Base-by-base conservation (phyloP, 306 rosid genomes). In the Quercus agrifolia region DNA sequence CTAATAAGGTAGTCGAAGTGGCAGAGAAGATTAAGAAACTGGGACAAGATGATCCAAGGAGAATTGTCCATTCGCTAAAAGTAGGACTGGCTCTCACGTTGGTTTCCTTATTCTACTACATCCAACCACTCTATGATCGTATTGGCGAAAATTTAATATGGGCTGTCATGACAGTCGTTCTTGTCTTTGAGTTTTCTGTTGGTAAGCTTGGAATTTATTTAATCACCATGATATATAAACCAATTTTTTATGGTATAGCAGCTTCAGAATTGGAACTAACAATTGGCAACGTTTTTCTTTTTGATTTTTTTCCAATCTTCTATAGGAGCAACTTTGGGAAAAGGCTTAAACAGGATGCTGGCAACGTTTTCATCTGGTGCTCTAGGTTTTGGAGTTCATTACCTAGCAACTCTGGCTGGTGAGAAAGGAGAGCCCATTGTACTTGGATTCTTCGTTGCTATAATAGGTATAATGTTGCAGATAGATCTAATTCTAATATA, bases 251-350 rank as follows among this genome's bases (percentile, higher is more conserved):
- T 14, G n/a, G 23, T 9, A n/a, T n/a, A 14, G 4, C 3, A 9
- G 4, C 10, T 23, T 6, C 8, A 14, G 11, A 41, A 19, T 17
- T 0, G 15, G 5, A 6, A 12, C 28, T 27, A 41, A 41, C 46
- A 41, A 41, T 41, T 41, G 11, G 46, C 46, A 41, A 41, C 46
- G 46, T 41, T 41, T 41, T 41, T 7, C 11, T 41, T 41, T 41
- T 8, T 41, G 44, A 55, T 38, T 10, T 35, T 51, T 56, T 46
- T 17, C 31, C 2, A 5, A 41, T 66, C 23, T 31, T 5, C 15
- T 38, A 62, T 70, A 88, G 91, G 91, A 75, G 82, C 86, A 0
- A 88, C 91, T 1, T 66, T 88, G 0, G 89, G 87, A 44, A 79
- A 70, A 56, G 86, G 87, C 27, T 63, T 85, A 12, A 88, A 88